Conservation (phyloP, 176 grass and related monocot species). For the Cymbopogon citratus region DNA sequence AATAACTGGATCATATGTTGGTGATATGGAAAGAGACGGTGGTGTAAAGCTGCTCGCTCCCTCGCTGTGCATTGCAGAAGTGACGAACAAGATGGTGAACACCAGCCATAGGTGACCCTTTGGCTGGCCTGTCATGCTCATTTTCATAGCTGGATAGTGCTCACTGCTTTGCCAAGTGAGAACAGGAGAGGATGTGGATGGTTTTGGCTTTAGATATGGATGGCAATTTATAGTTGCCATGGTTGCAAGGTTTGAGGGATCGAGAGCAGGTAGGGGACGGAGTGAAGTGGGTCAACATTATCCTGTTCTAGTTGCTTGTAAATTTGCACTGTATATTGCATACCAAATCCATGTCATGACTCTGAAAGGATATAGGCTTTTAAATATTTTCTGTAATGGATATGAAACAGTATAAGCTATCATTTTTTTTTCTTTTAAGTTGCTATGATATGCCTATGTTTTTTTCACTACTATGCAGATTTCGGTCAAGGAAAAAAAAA, state of each 20-base stretch:
- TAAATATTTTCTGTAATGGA: not conserved
- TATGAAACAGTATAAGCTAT: not conserved
- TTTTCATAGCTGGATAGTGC: conserved; percentile 19
- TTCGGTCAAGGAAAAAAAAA: too few species aligned
- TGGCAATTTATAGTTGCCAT: conserved; percentile 37
- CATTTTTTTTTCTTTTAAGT: not conserved
- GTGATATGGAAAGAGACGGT: conserved; percentile 20
- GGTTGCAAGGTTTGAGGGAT: conserved; percentile 10
- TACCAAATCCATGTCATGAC: not conserved
- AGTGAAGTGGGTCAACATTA: not conserved
- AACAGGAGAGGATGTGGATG: conserved; percentile 25
- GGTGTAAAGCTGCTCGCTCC: conserved; percentile 28
- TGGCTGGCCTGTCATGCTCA: conserved; percentile 3
- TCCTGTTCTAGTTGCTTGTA: not conserved
- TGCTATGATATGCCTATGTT: not conserved
- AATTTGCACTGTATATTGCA: not conserved
- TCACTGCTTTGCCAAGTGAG: not conserved
- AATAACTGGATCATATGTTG: conserved; percentile 35
- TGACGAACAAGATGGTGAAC: conserved; percentile 18
- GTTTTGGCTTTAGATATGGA: conserved; percentile 29
- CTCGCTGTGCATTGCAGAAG: conserved; percentile 15
- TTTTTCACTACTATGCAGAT: too few species aligned
- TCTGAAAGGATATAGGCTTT: not conserved
- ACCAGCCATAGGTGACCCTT: conserved; percentile 27
- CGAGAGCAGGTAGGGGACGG: conserved; percentile 16